These are phyloP conservation scores for Agaricus bisporus DNA, from an alignment of 768 basidiomycete species.

Conservation along the genomic window DNA sequence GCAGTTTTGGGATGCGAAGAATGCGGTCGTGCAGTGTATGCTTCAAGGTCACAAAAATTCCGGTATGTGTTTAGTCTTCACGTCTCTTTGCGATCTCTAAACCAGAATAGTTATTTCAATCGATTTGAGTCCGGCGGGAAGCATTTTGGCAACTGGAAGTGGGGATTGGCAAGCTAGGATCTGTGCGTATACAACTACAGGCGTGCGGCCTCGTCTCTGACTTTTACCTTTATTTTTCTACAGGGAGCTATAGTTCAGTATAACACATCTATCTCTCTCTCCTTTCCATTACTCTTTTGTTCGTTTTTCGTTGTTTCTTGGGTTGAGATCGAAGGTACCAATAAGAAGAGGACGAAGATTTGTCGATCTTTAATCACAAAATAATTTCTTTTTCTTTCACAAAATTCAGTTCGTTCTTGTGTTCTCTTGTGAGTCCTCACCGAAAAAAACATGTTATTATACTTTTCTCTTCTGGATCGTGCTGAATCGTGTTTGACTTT, in stretches of 20 bases:
- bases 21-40: conserved; percentile 63
- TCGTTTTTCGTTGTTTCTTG: background rate
- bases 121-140: conserved; percentile 27
- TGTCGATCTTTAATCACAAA: too few species aligned
- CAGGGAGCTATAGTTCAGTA: conserved; percentile 12
- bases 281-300: background rate
- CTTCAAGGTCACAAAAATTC: conserved; percentile 44
- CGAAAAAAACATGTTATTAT: too few species aligned
- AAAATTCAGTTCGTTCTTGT: too few species aligned
- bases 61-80: conserved; percentile 8
- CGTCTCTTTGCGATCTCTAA: background rate
- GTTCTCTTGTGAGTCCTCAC: too few species aligned
- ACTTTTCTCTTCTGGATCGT: too few species aligned
- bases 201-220: background rate
- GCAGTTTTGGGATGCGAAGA: conserved; percentile 66
- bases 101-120: conserved; percentile 23
- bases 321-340: background rate
- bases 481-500: too few species aligned
- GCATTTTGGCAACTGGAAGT: conserved; percentile 26
- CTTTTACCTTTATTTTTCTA: background rate
- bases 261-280: background rate
- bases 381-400: too few species aligned
- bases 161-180: conserved; percentile 30
- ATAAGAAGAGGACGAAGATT: too few species aligned
- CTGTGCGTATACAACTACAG: conserved; percentile 17